Evolutionary conservation across 2,329 filamentous ascomycete genomes (phyloP), one percentile per base, ranked within the genome.

Genomic region (Paecilomyces fulvus): DNA sequence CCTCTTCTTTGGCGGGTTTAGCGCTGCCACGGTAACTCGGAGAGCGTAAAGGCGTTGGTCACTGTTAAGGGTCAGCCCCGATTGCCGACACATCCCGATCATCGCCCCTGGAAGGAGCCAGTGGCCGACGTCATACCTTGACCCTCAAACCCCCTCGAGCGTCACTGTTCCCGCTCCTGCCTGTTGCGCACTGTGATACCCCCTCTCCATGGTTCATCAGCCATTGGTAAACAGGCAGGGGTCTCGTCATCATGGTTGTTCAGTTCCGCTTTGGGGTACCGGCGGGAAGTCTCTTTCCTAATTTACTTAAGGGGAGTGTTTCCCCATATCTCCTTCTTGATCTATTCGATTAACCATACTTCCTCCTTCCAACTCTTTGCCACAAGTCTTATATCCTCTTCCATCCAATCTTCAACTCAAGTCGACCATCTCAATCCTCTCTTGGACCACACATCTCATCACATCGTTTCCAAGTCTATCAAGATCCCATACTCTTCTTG

Each of bases 331-430:
- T 54, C 20, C 33, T 54, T 55, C 54, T 51, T 53, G 49, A 51
- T 30, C 52, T 43, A 43, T 43, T 17, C 37, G 30, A 30, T 49
- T 43, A 52, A 48, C 48, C 49, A 33, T 33, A 57, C 58, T 25
- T 54, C 49, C 53, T 30, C 37, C 55, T 65, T 65, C 52, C 63
- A 70, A 69, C 17, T 53, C 50, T 2, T 21, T n/a, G 48, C 48
- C 48, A 49, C 48, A 12, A 49, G 25, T 49, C 20, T 28, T 20
- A 6, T n/a, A 23, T 25, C 20, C 8, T 14, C 48, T 49, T 28
- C 25, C 48, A 49, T 28, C 48, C 21, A 49, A 49, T 28, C 21
- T 43, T 43, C 48, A 49, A 12, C 48, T 23, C 46, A 55, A 11
- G 30, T 8, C 51, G 7, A 21, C 21, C 14, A 37, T 17, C 10